A percentile compares a stretch with the other conserved stretches of the same genome.
Evolutionary conservation across 306 rosid genomes (phyloP).

Genomic region (Begonia loranthoides): DNA sequence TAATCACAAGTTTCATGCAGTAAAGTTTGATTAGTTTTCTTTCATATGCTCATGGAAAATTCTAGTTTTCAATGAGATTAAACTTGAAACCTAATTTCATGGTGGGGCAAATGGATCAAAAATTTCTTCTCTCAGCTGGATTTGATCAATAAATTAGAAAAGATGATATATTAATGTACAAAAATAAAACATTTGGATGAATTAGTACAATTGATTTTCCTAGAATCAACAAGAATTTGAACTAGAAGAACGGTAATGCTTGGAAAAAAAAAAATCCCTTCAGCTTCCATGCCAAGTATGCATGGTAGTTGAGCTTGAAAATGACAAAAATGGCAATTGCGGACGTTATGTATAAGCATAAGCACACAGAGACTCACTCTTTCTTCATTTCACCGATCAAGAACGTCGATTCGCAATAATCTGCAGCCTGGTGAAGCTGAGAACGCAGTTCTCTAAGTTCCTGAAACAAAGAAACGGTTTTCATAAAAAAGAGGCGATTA

Average conservation of each 20-base stretch:
- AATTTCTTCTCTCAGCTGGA: no score
- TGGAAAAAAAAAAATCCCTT: no score
- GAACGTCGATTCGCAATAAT: constrained; percentile 68
- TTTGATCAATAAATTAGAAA: no score
- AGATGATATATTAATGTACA: no score
- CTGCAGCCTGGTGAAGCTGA: constrained; percentile 91
- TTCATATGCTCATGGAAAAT: background rate
- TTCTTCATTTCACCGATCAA: constrained; percentile 44
- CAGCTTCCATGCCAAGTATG: no score
- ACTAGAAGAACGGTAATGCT: no score
- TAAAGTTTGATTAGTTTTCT: background rate
- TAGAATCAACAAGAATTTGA: no score
- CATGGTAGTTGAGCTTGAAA: background rate
- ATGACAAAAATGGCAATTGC: background rate
- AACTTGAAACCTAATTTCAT: no score
- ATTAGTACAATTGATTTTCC: no score
- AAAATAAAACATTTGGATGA: no score
- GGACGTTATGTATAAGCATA: background rate
- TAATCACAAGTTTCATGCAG: background rate
- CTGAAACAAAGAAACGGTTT: constrained; percentile 16
- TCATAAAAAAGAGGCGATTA: background rate
- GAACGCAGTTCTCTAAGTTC: constrained; percentile 54
- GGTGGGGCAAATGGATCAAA: no score
- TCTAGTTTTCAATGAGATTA: no score
- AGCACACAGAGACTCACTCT: constrained; percentile 31